phyloP scores from a whole-genome alignment of 2,329 filamentous ascomycete species.

The Massarina eburnea region DNA sequence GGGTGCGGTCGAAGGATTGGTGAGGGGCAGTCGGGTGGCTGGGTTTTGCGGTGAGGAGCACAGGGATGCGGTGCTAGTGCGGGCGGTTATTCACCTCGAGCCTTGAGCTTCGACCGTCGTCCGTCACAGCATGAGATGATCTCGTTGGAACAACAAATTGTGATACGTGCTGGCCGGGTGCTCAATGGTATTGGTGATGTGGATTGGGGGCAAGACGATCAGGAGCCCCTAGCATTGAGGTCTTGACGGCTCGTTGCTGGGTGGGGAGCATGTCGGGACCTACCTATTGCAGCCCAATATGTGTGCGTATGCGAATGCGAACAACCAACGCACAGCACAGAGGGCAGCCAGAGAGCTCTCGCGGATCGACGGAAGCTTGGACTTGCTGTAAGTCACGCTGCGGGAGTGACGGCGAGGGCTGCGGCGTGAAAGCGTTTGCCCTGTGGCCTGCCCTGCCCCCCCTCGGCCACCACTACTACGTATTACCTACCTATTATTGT shows the following conservation, averaged over 20 bases:
- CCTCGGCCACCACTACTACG: no score
- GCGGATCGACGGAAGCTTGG: conserved; percentile 34
- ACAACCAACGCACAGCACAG: conserved; percentile 21
- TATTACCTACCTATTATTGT: no score
- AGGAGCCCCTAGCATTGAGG: conserved; percentile 14
- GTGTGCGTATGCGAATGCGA: conserved; percentile 12
- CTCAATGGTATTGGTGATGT: not conserved
- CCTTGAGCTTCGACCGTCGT: conserved; percentile 17
- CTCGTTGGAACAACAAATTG: conserved; percentile 11
- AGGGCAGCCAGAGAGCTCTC: conserved; percentile 19
- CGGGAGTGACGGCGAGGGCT: conserved; percentile 18
- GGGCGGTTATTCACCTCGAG: conserved; percentile 32
- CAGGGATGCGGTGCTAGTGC: conserved; percentile 31
- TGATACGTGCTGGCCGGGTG: conserved; percentile 9
- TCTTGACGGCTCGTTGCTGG: conserved; percentile 14
- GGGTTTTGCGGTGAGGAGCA: conserved; percentile 24
- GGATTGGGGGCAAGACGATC: conserved; percentile 1
- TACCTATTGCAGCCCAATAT: conserved; percentile 15
- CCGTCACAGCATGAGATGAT: conserved; percentile 8
- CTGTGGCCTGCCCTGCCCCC: no score
- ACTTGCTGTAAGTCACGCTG: conserved; percentile 25
- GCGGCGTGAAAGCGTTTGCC: conserved; percentile 17
- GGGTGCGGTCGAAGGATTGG: conserved; percentile 11
- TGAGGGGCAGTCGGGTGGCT: conserved; percentile 20
- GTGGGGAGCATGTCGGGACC: conserved; percentile 8